Conservation (phyloP, 352 stramenopile species). For the Phytopythium mirpurense region DNA sequence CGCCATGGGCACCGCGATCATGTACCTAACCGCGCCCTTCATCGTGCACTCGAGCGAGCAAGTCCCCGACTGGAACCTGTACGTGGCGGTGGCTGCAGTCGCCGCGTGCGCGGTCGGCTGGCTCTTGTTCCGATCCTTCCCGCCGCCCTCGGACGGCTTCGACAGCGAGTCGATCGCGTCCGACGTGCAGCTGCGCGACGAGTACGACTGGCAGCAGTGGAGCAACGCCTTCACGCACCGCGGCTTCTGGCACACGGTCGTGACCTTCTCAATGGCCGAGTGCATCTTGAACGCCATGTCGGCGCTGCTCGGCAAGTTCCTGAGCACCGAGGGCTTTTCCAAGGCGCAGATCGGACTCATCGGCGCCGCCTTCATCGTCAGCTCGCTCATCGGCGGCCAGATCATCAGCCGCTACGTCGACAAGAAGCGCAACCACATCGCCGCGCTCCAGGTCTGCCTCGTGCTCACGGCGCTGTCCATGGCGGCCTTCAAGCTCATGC, state of each 20-base stretch:
- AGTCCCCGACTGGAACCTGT: conserved; percentile 40
- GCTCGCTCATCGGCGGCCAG: conserved; percentile 59
- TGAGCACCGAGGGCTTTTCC: conserved; percentile 50
- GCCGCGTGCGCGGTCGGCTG: conserved; percentile 13
- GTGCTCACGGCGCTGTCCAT: conserved; percentile 39
- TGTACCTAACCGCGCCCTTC: conserved; percentile 52
- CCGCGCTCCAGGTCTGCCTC: conserved; percentile 46
- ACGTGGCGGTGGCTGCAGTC: conserved; percentile 26
- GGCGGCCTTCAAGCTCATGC: conserved; percentile 38
- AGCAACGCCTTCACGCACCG: conserved; percentile 48
- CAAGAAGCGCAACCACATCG: conserved; percentile 48
- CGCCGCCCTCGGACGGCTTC: conserved; percentile 10
- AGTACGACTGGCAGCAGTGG: conserved; percentile 78
- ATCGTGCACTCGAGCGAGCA: conserved; percentile 29
- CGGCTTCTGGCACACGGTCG: conserved; percentile 57
- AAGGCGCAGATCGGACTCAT: conserved; percentile 64
- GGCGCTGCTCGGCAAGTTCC: conserved; percentile 63
- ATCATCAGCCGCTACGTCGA: conserved; percentile 68
- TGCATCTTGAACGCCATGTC: conserved; percentile 70
- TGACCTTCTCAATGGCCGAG: conserved; percentile 62
- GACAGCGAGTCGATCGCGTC: conserved; percentile 43
- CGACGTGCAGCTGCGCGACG: conserved; percentile 50
- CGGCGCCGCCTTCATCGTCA: conserved; percentile 64
- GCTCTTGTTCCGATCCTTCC: conserved; percentile 44
- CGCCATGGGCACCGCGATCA: conserved; percentile 54